phyloP scores from a whole-genome alignment of 257 asterid genomes.

The Nicotiana tabacum region DNA sequence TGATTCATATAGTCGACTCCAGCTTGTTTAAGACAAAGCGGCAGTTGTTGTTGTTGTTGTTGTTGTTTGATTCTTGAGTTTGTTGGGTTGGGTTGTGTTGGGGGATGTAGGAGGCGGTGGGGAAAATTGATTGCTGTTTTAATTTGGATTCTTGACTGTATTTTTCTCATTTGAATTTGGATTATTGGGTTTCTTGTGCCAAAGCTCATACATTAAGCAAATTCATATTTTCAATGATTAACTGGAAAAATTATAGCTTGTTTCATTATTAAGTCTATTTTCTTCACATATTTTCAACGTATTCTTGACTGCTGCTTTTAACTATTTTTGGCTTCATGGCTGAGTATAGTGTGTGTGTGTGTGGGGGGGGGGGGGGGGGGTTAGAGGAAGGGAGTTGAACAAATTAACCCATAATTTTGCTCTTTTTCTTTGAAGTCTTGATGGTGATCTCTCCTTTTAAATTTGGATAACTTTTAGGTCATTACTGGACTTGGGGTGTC shows the following conservation, averaged over 20 bases:
- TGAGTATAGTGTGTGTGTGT: background rate
- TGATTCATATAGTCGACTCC: no score
- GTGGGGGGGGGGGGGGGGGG: background rate
- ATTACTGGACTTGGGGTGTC: conserved; percentile 19
- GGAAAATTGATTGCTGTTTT: background rate
- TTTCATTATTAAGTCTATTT: background rate
- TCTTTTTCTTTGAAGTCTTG: background rate
- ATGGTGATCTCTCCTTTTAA: background rate
- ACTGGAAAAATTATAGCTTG: background rate
- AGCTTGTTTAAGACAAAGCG: no score
- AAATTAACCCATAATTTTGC: no score
- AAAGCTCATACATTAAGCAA: background rate
- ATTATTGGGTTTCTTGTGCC: background rate
- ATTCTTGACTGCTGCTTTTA: background rate
- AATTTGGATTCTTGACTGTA: background rate
- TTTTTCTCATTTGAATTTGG: background rate
- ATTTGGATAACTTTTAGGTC: background rate
- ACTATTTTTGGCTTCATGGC: background rate
- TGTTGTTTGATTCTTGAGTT: no score
- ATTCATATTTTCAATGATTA: background rate
- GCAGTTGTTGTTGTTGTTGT: no score
- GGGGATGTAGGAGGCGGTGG: background rate
- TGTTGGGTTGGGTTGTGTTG: background rate
- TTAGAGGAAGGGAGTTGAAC: background rate
- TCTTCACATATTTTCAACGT: background rate